phyloP scores from a whole-genome alignment of 208 protist species.

The Acanthamoeba culbertsoni region DNA sequence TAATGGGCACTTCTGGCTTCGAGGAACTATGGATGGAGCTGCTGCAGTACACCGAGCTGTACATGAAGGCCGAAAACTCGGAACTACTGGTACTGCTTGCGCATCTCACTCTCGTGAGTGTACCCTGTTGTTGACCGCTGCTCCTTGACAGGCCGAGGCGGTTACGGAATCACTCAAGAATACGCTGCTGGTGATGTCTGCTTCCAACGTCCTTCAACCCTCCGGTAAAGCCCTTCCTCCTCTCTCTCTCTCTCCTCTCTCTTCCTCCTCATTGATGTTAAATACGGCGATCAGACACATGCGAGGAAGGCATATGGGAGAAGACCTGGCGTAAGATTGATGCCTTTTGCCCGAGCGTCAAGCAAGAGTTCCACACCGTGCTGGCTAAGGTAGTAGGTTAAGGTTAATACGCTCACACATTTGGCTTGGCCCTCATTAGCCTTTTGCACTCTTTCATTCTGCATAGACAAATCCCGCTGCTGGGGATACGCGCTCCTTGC shows the following conservation, averaged over 20 bases:
- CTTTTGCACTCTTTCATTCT: no score
- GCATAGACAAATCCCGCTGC: no score
- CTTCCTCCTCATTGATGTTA: background rate
- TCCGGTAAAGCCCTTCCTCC: background rate
- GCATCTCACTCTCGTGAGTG: background rate
- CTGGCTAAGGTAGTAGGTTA: conserved; percentile 49
- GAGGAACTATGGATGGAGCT: conserved; percentile 65
- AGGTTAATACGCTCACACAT: no score
- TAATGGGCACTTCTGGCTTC: conserved; percentile 59
- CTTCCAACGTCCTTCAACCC: conserved; percentile 60
- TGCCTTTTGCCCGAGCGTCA: conserved; percentile 18
- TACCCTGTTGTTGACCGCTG: background rate
- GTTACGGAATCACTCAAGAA: conserved; percentile 83
- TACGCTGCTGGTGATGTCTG: conserved; percentile 80
- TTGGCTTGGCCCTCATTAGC: no score
- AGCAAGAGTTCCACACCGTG: conserved; percentile 35
- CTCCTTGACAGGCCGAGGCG: conserved; percentile 72
- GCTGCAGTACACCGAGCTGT: conserved; percentile 52
- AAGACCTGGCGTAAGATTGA: conserved; percentile 12
- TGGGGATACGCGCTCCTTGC: no score
- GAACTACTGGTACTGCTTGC: conserved; percentile 52
- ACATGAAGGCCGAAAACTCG: conserved; percentile 71
- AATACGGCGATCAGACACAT: background rate
- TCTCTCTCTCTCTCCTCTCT: background rate
- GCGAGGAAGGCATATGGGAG: background rate